Evolutionary conservation across 2,329 filamentous ascomycete species (phyloP).

Genomic region (Thelonectria discophora): DNA sequence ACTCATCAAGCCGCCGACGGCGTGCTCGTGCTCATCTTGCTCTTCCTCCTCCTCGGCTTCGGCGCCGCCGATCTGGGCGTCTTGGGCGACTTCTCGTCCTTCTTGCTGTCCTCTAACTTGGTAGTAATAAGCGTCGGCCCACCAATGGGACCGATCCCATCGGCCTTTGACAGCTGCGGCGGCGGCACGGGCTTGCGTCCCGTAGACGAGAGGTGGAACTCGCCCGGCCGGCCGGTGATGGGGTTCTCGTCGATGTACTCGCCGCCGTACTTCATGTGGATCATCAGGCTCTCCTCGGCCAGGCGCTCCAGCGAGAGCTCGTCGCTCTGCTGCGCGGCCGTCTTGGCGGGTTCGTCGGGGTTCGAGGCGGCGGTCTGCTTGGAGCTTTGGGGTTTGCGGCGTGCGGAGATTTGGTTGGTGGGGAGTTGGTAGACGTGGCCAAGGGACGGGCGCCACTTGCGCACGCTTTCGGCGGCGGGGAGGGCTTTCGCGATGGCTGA

Average conservation of each 20-base stretch:
- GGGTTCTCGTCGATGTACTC: conserved; percentile 75
- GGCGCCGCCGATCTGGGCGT: conserved; percentile 53
- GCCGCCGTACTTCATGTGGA: conserved; percentile 67
- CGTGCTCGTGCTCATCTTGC: conserved; percentile 53
- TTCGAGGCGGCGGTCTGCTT: conserved; percentile 57
- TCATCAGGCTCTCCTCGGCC: conserved; percentile 66
- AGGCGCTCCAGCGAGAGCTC: conserved; percentile 55
- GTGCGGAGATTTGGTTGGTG: conserved; percentile 38
- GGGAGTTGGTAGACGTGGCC: conserved; percentile 62
- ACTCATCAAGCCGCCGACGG: conserved; percentile 43
- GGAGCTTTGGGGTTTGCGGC: conserved; percentile 49
- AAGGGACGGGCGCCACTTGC: conserved; percentile 63
- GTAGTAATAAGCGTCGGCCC: conserved; percentile 53
- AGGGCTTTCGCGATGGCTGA: conserved; percentile 63
- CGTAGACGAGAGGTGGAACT: conserved; percentile 71
- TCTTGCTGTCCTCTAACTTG: conserved; percentile 54
- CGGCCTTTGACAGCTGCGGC: conserved; percentile 44
- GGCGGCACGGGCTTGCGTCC: conserved; percentile 58
- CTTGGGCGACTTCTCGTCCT: conserved; percentile 58
- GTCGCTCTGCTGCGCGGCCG: conserved; percentile 49
- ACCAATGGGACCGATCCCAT: conserved; percentile 48
- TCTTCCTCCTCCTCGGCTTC: conserved; percentile 60
- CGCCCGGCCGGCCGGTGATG: conserved; percentile 71
- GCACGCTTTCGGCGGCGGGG: conserved; percentile 58
- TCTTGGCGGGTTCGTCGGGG: conserved; percentile 50